Conservation (phyloP, 257 asterid genomes). For the Fraxinus anomala region DNA sequence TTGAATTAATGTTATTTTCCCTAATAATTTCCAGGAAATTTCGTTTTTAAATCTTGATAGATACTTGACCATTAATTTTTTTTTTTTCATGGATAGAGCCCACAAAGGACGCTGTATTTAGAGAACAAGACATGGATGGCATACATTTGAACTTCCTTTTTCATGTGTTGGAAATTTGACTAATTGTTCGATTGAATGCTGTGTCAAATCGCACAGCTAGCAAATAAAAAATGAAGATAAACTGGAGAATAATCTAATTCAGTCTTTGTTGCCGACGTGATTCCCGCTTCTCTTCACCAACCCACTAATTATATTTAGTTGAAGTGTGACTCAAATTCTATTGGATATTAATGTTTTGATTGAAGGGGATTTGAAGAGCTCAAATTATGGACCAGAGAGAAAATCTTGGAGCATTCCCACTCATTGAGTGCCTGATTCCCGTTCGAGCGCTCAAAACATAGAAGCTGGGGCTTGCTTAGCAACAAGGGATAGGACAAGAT, state of each 20-base stretch:
- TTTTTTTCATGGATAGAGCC: neutral
- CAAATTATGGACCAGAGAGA: too few species aligned
- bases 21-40: slow-evolving; percentile 9
- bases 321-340: too few species aligned
- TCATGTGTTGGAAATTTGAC: neutral
- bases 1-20: slow-evolving; percentile 23
- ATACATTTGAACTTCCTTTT: neutral
- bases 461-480: too few species aligned
- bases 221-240: neutral
- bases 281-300: slow-evolving; percentile 16
- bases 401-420: too few species aligned
- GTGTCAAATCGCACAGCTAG: slow-evolving; percentile 4
- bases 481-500: too few species aligned
- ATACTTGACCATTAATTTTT: neutral
- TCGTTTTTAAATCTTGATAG: neutral
- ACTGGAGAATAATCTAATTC: too few species aligned
- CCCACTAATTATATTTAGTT: neutral
- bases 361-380: too few species aligned
- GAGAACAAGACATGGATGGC: neutral
- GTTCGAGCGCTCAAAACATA: too few species aligned
- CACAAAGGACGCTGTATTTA: neutral
- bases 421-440: too few species aligned
- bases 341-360: too few species aligned
- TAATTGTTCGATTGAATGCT: too few species aligned
- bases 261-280: slow-evolving; percentile 15